Evolutionary conservation across 768 basidiomycete genomes (phyloP).

Genomic region (Heimioporus sp.): DNA sequence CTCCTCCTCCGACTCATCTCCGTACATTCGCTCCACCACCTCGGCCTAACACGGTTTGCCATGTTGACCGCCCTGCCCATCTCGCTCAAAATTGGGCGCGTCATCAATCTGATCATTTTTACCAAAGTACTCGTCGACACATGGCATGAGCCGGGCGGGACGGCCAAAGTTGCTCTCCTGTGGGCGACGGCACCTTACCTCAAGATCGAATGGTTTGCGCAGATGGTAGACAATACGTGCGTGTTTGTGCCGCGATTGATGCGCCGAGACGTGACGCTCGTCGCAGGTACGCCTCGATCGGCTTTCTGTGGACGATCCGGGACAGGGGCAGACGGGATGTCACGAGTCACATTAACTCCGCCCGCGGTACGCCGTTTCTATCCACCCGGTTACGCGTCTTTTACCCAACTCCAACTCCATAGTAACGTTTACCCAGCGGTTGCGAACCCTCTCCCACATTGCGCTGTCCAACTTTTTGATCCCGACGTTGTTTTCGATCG

Average conservation of each 20-base stretch:
- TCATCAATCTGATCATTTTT: slow-evolving; percentile 29
- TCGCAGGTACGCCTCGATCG: slow-evolving; percentile 23
- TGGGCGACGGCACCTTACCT: slow-evolving; percentile 28
- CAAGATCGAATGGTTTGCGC: slow-evolving; percentile 32
- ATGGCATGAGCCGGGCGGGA: slow-evolving; percentile 16
- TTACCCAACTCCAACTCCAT: no score
- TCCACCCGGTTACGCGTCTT: no score
- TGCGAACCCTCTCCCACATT: slow-evolving; percentile 28
- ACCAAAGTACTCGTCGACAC: slow-evolving; percentile 21
- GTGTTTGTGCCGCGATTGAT: neutral
- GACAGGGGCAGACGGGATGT: slow-evolving; percentile 9
- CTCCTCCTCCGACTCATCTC: slow-evolving; percentile 28
- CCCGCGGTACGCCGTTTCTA: neutral
- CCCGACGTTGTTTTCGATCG: slow-evolving; percentile 30
- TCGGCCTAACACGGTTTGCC: slow-evolving; percentile 16
- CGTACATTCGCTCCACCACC: slow-evolving; percentile 21
- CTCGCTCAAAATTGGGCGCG: slow-evolving; percentile 27
- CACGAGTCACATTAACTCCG: slow-evolving; percentile 18
- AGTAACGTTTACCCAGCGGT: slow-evolving; percentile 23
- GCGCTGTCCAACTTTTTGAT: slow-evolving; percentile 34
- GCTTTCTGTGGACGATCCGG: slow-evolving; percentile 29
- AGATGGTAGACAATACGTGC: slow-evolving; percentile 30
- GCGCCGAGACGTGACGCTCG: neutral
- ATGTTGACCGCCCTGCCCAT: slow-evolving; percentile 22
- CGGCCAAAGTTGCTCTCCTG: slow-evolving; percentile 6